Evolutionary conservation across 2,329 filamentous ascomycete genomes (phyloP).

Genomic region (Akanthomyces muscarius): DNA sequence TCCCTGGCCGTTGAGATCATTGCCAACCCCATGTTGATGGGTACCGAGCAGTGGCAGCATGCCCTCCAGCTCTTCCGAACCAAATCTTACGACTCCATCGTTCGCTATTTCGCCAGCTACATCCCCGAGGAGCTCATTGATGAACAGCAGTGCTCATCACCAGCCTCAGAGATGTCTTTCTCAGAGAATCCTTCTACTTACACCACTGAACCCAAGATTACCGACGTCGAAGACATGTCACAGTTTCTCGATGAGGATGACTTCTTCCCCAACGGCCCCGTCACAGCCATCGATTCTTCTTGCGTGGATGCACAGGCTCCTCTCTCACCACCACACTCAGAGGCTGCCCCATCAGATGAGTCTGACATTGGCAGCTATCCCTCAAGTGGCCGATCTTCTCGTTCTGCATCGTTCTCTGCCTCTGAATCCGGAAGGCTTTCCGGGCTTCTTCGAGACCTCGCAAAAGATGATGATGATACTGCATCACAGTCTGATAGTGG

Average conservation of each 20-base stretch:
- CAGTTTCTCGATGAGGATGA: constrained; percentile 44
- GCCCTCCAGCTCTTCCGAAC: constrained; percentile 57
- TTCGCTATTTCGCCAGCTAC: constrained; percentile 57
- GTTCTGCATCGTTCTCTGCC: constrained; percentile 50
- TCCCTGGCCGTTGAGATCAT: constrained; percentile 59
- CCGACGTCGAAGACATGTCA: constrained; percentile 36
- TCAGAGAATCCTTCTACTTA: constrained; percentile 24
- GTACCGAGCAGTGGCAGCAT: constrained; percentile 55
- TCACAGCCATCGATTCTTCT: constrained; percentile 45
- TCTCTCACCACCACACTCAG: constrained; percentile 44
- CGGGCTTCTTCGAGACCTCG: constrained; percentile 26
- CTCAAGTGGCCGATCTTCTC: constrained; percentile 39
- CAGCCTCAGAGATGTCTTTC: constrained; percentile 33
- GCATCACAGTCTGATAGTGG: constrained; percentile 43
- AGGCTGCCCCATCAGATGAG: constrained; percentile 45
- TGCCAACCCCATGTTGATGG: constrained; percentile 55
- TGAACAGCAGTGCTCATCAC: constrained; percentile 30
- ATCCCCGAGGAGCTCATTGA: constrained; percentile 47
- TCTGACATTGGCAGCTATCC: constrained; percentile 23
- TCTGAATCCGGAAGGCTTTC: constrained; percentile 40
- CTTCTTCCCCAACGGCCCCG: constrained; percentile 27
- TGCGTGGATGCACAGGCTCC: constrained; percentile 28
- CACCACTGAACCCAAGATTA: constrained; percentile 36
- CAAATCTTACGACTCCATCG: constrained; percentile 55
- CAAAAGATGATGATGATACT: constrained; percentile 39